Percentiles rank a stretch among this genome's conserved stretches.
phyloP scores from a whole-genome alignment of 768 basidiomycete genomes.

The Leucocoprinus sp. region DNA sequence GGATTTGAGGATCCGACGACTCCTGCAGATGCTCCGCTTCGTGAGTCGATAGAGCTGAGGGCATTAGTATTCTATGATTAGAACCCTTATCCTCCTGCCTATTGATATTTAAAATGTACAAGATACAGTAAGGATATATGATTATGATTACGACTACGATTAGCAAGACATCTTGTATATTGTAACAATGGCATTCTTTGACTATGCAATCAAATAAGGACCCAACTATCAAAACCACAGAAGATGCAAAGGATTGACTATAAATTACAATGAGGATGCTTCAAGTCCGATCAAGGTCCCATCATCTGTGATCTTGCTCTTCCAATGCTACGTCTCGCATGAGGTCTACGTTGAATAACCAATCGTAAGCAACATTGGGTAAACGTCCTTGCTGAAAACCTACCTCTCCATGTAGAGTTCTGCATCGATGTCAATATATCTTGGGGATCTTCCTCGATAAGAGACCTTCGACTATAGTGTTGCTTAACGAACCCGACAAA shows the following conservation, averaged over 20 bases:
- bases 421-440: conserved; percentile 52
- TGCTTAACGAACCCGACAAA: not conserved
- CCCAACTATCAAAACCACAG: too few species aligned
- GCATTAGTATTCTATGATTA: conserved; percentile 55
- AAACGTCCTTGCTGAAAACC: conserved; percentile 16
- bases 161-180: too few species aligned
- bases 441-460: conserved; percentile 36
- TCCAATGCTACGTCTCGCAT: conserved; percentile 7
- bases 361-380: not conserved
- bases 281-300: too few species aligned
- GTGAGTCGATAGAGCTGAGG: conserved; percentile 54
- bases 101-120: too few species aligned
- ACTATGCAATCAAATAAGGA: too few species aligned
- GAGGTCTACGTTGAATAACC: not conserved
- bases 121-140: too few species aligned
- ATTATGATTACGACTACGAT: too few species aligned
- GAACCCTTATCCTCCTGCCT: too few species aligned
- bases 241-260: too few species aligned
- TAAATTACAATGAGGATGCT: too few species aligned
- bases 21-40: conserved; percentile 35
- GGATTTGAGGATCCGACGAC: conserved; percentile 49
- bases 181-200: too few species aligned
- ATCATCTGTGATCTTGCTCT: conserved; percentile 1
- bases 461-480: conserved; percentile 27
- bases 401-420: conserved; percentile 67